A percentile compares a stretch with the other conserved stretches of the same genome.
These are phyloP conservation scores for Aspergillus neotritici DNA, from an alignment of 2,329 filamentous ascomycete species.

Conservation along the genomic window DNA sequence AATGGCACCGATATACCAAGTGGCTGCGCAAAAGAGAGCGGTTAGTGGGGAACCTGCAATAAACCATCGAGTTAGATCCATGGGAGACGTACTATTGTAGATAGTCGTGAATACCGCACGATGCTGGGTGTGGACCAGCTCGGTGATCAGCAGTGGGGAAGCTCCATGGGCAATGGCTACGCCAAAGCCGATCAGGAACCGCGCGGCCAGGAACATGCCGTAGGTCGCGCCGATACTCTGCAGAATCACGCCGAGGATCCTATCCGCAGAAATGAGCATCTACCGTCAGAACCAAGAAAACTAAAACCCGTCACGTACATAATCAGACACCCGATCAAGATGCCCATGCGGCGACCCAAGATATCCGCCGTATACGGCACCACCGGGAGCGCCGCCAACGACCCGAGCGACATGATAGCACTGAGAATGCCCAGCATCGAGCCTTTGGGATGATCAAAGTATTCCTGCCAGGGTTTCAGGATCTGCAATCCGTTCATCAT, in stretches of 20 bases:
- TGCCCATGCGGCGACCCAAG: conserved; percentile 43
- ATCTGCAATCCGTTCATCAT: conserved; percentile 49
- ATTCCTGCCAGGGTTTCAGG: conserved; percentile 40
- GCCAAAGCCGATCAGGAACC: conserved; percentile 27
- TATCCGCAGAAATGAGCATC: conserved; percentile 3
- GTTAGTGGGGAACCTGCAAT: too few relatives aligned
- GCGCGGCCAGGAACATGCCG: conserved; percentile 24
- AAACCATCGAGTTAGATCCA: too few relatives aligned
- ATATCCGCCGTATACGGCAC: conserved; percentile 46
- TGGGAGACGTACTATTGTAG: conserved; percentile 15
- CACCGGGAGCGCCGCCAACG: conserved; percentile 44
- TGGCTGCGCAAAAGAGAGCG: conserved; percentile 18
- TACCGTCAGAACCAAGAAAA: too few relatives aligned
- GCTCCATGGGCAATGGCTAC: conserved; percentile 23
- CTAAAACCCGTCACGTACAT: conserved; percentile 4
- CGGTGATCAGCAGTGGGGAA: conserved; percentile 23
- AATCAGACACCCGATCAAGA: conserved; percentile 37
- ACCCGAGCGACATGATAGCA: conserved; percentile 47
- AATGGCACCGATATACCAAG: conserved; percentile 47
- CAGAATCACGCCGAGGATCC: conserved; percentile 25
- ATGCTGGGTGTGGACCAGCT: conserved; percentile 27
- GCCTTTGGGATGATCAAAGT: conserved; percentile 25
- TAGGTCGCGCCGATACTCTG: conserved; percentile 24
- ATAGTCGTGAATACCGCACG: conserved; percentile 23
- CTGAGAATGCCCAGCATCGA: conserved; percentile 42